Conservation (phyloP, 148 eudicot species). For the Nepenthes mirabilis region DNA sequence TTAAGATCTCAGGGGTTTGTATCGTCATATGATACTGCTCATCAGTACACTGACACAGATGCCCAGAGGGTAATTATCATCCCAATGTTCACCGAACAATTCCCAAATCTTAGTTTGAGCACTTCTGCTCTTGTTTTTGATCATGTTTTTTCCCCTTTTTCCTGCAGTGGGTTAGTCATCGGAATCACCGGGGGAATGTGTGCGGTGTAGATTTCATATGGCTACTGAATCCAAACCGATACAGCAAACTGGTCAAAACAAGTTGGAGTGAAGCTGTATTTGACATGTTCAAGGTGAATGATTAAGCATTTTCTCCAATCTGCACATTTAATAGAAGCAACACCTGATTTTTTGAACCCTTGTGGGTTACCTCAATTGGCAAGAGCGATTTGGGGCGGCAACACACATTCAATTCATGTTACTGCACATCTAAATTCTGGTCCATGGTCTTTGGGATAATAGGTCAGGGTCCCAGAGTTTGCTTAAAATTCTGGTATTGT, state of each 20-base stretch:
- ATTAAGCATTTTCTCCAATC: neutral
- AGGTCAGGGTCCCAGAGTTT: no score
- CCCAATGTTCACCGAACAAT: neutral
- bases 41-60: slow-evolving; percentile 87
- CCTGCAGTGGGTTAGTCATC: slow-evolving; percentile 94
- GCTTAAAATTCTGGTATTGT: no score
- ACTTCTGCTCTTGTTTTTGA: slow-evolving; percentile 4
- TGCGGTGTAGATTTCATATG: slow-evolving; percentile 99
- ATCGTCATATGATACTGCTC: slow-evolving; percentile 99
- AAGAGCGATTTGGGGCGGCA: no score
- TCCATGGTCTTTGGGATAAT: no score
- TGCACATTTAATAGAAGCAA: no score
- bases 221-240: slow-evolving; percentile 93
- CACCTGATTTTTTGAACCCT: no score
- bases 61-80: slow-evolving; percentile 63
- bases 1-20: slow-evolving; percentile 92
- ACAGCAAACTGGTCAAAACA: slow-evolving; percentile 67
- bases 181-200: slow-evolving; percentile 89
- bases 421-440: no score
- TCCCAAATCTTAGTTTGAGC: neutral
- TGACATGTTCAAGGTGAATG: slow-evolving; percentile 85
- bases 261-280: slow-evolving; percentile 95
- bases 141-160: slow-evolving; percentile 5
- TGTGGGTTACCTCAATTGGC: no score
- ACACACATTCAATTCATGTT: no score